Base-by-base conservation (phyloP, 306 rosid genomes). In the Rubus idaeus region DNA sequence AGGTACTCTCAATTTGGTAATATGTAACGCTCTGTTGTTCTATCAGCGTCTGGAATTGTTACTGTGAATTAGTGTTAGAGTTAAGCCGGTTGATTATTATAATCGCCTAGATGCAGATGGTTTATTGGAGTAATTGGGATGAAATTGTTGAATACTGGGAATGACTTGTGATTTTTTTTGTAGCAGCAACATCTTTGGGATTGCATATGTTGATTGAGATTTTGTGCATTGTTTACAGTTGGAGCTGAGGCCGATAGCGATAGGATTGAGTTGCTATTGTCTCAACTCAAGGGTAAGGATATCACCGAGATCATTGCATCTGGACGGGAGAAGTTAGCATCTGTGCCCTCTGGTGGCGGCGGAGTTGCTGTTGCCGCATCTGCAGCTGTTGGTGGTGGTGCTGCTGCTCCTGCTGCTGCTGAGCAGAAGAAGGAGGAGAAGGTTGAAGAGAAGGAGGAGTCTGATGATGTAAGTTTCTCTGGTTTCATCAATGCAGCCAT, bases 341-440 rank as follows among this genome's bases (percentile, higher is more conserved):
- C 91, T 1, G 93, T 87, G 5, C 93, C 93, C 3, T 62, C 79
- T 30, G 85, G 86, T 17, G 96, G 96, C 9, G 96, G 76, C 10
- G 96, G 76, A 42, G 93, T 88, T 41, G 81, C 65, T 26, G 65
- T 81, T 6, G 75, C 89, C 16, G 88, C 90, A 2, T 44, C 93
- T 11, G 75, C 81, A 7, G 74, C 52, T 35, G 81, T 2, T 60
- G 65, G 35, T 2, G 30, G 56, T 0, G 90, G 79, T 4, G 86
- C 46, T 58, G 89, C 74, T 3, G 83, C 83, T 3, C 86, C 86
- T 0, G 89, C 93, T 70, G 89, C 91, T 53, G 90, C 90, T 0
- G 96, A 85, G 81, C 80, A 91, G 0, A 91, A 90, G 89, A 86
- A 88, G 52, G 93, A 91, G 10, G 86, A 90, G 91, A 90, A 90